Evolutionary conservation across 345 rosid genomes (phyloP), one percentile per base, ranked within the genome.

Genomic region (Capsella bursapastoris): DNA sequence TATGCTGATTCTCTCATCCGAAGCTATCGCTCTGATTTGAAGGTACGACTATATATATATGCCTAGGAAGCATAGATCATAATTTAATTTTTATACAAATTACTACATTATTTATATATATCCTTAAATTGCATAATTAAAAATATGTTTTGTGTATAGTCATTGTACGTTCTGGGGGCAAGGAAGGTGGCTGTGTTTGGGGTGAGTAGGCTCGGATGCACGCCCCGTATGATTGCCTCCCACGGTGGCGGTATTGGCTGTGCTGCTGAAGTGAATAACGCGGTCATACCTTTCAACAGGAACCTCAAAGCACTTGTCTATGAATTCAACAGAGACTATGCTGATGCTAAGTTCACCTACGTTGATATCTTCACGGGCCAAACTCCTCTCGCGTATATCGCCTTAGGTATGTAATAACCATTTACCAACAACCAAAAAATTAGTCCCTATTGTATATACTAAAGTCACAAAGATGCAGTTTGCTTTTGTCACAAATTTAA

Each of bases 101-200:
- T 22, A 22, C 25, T 22, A 22, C 25, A 22, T 22, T 22, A 22
- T 22, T 22, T 32, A 32, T 32, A 4, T 14, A 13, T 44, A 44
- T 44, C 7, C 3, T 44, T 44, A 5, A 14, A 14, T 45, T 45
- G 6, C 18, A 45, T 14, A 14, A 45, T 40, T 45, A 22, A 53
- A 9, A 10, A 27, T 13, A 2, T 22, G 25, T 34, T 34, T 68
- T 25, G 7, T 60, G 45, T 64, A 22, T 32, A 77, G 80, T 57
- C 32, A 31, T 50, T 77, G 63, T 77, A 77, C 25, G 34, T 8
- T 52, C 63, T 58, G 6, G 80, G 80, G 65, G 80, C 77, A 64
- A 78, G 85, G 71, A 82, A 73, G 64, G 63, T 85, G 14, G 84
- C 83, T 0, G 1, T 85, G 41, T 82, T 86, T 51, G 83, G 82